Evolutionary conservation across 2,329 filamentous ascomycete genomes (phyloP).

Genomic region (Nothophoma quercina): DNA sequence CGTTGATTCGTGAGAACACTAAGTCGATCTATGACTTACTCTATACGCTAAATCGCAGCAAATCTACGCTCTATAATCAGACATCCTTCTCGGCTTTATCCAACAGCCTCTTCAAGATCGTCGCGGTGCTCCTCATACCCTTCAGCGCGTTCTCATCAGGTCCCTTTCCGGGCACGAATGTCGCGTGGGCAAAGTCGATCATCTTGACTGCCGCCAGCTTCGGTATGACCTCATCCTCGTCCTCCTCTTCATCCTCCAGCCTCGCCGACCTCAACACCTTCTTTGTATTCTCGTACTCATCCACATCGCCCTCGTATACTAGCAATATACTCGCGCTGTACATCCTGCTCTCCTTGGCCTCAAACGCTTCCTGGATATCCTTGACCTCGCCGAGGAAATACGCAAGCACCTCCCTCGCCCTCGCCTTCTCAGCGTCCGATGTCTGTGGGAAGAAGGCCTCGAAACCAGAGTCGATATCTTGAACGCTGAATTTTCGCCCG

Average conservation of each 20-base stretch:
- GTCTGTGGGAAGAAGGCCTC: slow-evolving; percentile 58
- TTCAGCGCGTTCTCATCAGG: slow-evolving; percentile 83
- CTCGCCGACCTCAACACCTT: slow-evolving; percentile 29
- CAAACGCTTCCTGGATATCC: slow-evolving; percentile 64
- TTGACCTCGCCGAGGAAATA: slow-evolving; percentile 57
- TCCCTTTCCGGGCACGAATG: slow-evolving; percentile 80
- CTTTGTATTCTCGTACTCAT: slow-evolving; percentile 59
- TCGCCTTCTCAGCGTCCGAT: slow-evolving; percentile 35
- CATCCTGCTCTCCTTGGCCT: slow-evolving; percentile 71
- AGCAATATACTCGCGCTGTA: slow-evolving; percentile 71
- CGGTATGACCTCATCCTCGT: slow-evolving; percentile 58
- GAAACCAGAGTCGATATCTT: slow-evolving; percentile 66
- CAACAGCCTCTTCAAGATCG: slow-evolving; percentile 73
- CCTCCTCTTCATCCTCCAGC: slow-evolving; percentile 45
- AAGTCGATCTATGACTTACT: too few relatives aligned
- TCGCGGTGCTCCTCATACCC: slow-evolving; percentile 75
- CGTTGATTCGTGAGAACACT: too few relatives aligned
- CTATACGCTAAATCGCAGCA: slow-evolving; percentile 15
- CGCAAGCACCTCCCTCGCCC: slow-evolving; percentile 57
- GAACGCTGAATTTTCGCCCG: slow-evolving; percentile 63
- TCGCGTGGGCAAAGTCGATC: slow-evolving; percentile 96
- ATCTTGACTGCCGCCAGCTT: slow-evolving; percentile 82
- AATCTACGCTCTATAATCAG: neutral
- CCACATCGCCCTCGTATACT: slow-evolving; percentile 70
- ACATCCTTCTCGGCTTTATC: slow-evolving; percentile 37